These are phyloP conservation scores for Candida succiphila DNA, from an alignment of 805 yeast species.

Conservation along the genomic window DNA sequence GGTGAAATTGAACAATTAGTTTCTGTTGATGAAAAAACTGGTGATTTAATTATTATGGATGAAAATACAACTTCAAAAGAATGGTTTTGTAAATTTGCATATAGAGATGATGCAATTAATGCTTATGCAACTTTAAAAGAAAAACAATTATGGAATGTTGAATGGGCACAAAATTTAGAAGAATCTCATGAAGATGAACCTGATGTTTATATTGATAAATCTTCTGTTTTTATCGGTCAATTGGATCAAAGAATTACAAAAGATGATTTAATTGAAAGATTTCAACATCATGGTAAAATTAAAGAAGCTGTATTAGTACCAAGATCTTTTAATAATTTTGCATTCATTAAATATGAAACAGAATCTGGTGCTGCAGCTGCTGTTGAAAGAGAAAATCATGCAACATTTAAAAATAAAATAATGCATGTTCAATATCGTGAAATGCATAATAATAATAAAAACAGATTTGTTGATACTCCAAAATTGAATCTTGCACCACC, in stretches of 20 bases:
- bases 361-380: constrained; percentile 80
- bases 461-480: constrained; percentile 6
- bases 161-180: constrained; percentile 83
- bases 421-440: constrained; percentile 84
- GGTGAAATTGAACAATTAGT: constrained; percentile 73
- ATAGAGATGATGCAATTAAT: constrained; percentile 79
- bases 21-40: constrained; percentile 5
- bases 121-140: constrained; percentile 66
- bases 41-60: constrained; percentile 3
- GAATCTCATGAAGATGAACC: constrained; percentile 21
- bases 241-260: constrained; percentile 45
- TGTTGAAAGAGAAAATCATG: constrained; percentile 76
- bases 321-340: constrained; percentile 48
- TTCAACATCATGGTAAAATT: constrained; percentile 59
- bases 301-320: constrained; percentile 44
- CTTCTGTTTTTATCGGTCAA: constrained; percentile 74
- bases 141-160: constrained; percentile 47
- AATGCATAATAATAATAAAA: constrained; percentile 29
- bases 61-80: constrained; percentile 15
- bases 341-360: constrained; percentile 56
- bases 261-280: constrained; percentile 46
- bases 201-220: constrained; percentile 49
- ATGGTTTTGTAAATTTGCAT: constrained; percentile 75
- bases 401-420: constrained; percentile 60
- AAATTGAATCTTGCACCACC: constrained; percentile 59